Evolutionary conservation across 352 stramenopile species (phyloP), one percentile per base, ranked within the genome.

Genomic region (Phytophthora tentaculata): DNA sequence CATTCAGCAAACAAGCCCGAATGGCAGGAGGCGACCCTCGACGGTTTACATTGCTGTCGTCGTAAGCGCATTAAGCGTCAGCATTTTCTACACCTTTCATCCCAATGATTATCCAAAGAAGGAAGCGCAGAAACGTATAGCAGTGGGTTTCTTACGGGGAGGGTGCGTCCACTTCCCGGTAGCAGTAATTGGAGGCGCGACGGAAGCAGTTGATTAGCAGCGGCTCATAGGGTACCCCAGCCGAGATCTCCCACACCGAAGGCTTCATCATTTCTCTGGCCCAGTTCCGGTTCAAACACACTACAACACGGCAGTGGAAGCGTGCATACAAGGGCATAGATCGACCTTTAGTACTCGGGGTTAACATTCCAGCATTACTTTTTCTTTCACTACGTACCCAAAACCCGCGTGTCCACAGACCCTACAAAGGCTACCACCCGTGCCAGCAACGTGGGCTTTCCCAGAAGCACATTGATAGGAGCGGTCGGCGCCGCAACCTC

Each of bases 81-180:
- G 54, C 7, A 52, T 26, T 35, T 50, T 43, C 13, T 37, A 26
- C 26, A 49, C 44, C 19, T 50, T 48, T 29, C 17, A 29, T 28
- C 19, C 26, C 41, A 29, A n/a, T 49, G 22, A 16, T 10, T 48
- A 47, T 20, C 17, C 24, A 32, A n/a, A 52, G 4, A 54, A 20
- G 29, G 28, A 16, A 52, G 2, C 8, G 51, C 23, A n/a, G 67
- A 12, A 35, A 53, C 45, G 20, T 56, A 37, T 19, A 67, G 52
- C 45, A 55, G 29, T 1, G 37, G 23, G 67, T 68, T n/a, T 26
- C 51, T 75, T 92, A 96, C 89, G 89, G 89, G 8, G 89, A 93
- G 35, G 89, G 89, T 0, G 90, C 86, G 67, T 96, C 89, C 35
- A 94, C 73, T 67, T 96, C 89, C n/a, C 87, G 86, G 67, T 94